phyloP scores from a whole-genome alignment of 306 rosid genomes.

The Calophaca sinica region DNA sequence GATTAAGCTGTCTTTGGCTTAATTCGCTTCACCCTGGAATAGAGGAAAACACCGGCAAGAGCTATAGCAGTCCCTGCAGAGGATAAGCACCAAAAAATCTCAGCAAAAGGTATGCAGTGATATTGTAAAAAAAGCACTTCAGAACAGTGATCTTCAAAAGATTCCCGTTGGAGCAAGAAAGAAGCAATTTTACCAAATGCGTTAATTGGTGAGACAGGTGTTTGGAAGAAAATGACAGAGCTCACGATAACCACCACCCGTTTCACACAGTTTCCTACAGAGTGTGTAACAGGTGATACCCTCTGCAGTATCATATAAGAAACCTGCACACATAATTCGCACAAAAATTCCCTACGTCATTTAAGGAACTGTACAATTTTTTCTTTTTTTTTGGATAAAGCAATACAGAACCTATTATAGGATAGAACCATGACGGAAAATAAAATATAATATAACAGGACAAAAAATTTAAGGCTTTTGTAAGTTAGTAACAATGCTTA shows the following conservation, averaged over 20 bases:
- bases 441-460: conserved; percentile 1
- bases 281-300: conserved; percentile 97
- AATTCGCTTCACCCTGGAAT: conserved; percentile 83
- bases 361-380: not conserved
- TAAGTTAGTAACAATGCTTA: conserved; percentile 7
- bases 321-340: conserved; percentile 66
- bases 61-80: conserved; percentile 88
- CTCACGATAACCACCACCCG: conserved; percentile 94
- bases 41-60: conserved; percentile 90
- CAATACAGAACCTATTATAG: not conserved
- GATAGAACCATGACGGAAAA: not conserved
- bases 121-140: conserved; percentile 9
- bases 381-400: too few relatives aligned
- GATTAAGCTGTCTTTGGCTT: conserved; percentile 72
- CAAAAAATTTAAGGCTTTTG: not conserved
- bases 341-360: conserved; percentile 26
- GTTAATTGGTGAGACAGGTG: conserved; percentile 84
- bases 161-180: conserved; percentile 7
- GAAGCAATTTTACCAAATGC: conserved; percentile 67
- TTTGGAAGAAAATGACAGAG: conserved; percentile 90
- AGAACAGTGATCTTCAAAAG: not conserved
- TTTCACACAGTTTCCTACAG: conserved; percentile 92
- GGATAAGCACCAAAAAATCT: conserved; percentile 24
- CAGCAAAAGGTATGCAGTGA: conserved; percentile 8
- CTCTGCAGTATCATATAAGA: conserved; percentile 91